phyloP scores from a whole-genome alignment of 2,329 filamentous ascomycete genomes.

The Mariannaea elegans region DNA sequence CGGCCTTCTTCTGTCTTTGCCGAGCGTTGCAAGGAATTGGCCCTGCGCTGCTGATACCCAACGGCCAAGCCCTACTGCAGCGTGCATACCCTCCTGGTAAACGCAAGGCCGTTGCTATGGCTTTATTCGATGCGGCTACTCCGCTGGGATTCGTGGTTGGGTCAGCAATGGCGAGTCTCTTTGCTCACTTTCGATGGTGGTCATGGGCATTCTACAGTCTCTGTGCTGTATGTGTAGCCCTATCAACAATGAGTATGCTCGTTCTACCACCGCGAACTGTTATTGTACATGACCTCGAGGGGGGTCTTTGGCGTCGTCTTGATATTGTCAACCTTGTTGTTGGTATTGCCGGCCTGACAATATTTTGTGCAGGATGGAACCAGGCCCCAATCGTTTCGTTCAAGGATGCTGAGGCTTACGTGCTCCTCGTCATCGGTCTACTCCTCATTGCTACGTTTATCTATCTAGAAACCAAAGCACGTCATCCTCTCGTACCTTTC shows the following conservation, averaged over 20 bases:
- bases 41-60: conserved; percentile 35
- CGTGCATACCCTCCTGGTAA: conserved; percentile 37
- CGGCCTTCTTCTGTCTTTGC: conserved; percentile 37
- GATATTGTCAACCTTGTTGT: conserved; percentile 28
- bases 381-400: conserved; percentile 33
- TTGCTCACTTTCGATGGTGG: conserved; percentile 35
- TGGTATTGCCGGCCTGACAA: conserved; percentile 26
- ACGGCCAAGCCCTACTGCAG: conserved; percentile 34
- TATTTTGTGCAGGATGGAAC: conserved; percentile 40
- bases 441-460: conserved; percentile 21
- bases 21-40: conserved; percentile 38
- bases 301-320: conserved; percentile 36
- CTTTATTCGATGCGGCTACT: conserved; percentile 35
- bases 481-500: conserved; percentile 36
- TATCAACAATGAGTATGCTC: conserved; percentile 33
- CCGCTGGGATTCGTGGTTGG: conserved; percentile 38
- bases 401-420: conserved; percentile 25
- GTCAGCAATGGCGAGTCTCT: conserved; percentile 36
- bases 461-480: conserved; percentile 32
- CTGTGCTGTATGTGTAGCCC: conserved; percentile 30
- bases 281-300: conserved; percentile 36
- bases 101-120: conserved; percentile 35
- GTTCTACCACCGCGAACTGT: conserved; percentile 32
- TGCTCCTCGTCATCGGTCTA: conserved; percentile 31
- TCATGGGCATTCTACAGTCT: conserved; percentile 38